phyloP scores from a whole-genome alignment of 2,329 filamentous ascomycete species.

The Teratosphaeria epicoccoides region DNA sequence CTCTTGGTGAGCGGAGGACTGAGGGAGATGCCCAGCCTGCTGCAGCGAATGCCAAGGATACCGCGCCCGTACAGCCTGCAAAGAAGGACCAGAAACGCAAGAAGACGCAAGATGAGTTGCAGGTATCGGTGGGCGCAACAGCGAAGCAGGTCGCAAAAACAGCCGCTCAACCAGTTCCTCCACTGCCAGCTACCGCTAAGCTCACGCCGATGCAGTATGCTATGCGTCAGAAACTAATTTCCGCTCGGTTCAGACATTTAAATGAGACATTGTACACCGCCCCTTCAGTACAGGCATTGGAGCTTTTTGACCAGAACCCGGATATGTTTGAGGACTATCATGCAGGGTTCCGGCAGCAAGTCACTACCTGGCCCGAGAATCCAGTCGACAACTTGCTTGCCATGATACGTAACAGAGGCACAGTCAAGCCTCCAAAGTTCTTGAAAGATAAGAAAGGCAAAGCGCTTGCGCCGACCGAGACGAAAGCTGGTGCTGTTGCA shows the following conservation, averaged over 20 bases:
- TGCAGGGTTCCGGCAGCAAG: constrained; percentile 88
- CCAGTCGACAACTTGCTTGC: constrained; percentile 79
- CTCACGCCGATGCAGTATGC: constrained; percentile 86
- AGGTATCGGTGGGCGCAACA: constrained; percentile 9
- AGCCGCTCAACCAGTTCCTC: constrained; percentile 21
- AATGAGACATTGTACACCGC: constrained; percentile 95
- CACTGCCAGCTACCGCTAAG: constrained; percentile 39
- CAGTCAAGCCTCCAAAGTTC: constrained; percentile 30
- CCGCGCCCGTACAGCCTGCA: constrained; percentile 2
- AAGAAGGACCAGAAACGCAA: constrained; percentile 9
- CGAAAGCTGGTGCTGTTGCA: constrained; percentile 9
- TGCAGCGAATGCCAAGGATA: neutral
- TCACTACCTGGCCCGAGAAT: constrained; percentile 92
- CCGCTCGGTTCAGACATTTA: constrained; percentile 90
- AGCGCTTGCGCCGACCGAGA: constrained; percentile 18
- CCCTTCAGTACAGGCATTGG: constrained; percentile 71
- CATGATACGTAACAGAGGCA: constrained; percentile 58
- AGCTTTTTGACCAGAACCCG: constrained; percentile 71
- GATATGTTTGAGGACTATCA: constrained; percentile 97
- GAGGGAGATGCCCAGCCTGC: neutral
- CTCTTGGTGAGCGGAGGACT: neutral
- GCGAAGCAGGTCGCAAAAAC: neutral
- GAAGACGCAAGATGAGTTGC: neutral
- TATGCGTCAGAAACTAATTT: constrained; percentile 91
- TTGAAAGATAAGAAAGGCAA: constrained; percentile 29